phyloP scores from a whole-genome alignment of 192 early-diverging fungal species.

The Piromyces finnis region DNA sequence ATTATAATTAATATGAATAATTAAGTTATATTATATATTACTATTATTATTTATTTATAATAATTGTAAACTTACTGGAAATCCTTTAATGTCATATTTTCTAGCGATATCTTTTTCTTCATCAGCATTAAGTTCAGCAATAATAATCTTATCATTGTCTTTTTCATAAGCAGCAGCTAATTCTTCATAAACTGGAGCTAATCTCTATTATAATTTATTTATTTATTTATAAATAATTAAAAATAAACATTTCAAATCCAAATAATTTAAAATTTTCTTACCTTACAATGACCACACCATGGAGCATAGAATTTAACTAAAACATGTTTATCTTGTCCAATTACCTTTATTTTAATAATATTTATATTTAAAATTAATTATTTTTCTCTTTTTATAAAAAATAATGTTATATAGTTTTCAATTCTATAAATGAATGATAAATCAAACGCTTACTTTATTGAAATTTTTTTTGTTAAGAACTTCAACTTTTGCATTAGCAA shows the following conservation, averaged over 20 bases:
- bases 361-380: no score
- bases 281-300: constrained; percentile 6
- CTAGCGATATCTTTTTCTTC: constrained; percentile 62
- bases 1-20: no score
- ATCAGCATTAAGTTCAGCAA: constrained; percentile 75
- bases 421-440: no score
- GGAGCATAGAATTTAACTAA: not conserved
- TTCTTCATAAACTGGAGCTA: constrained; percentile 46
- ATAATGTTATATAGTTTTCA: no score
- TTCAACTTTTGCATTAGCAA: not conserved
- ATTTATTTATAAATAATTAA: no score
- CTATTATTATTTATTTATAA: no score
- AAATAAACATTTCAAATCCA: no score
- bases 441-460: not conserved
- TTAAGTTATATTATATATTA: no score
- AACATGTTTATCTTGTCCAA: not conserved
- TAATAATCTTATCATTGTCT: constrained; percentile 54
- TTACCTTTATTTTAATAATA: no score
- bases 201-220: not conserved
- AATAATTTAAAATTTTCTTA: no score
- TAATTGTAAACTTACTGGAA: constrained; percentile 2
- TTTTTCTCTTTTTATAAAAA: no score
- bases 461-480: not conserved
- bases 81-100: constrained; percentile 48
- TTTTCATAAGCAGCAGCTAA: constrained; percentile 59